phyloP scores from a whole-genome alignment of 1,284 basidiomycete genomes.

The Boletellus deceptivus region DNA sequence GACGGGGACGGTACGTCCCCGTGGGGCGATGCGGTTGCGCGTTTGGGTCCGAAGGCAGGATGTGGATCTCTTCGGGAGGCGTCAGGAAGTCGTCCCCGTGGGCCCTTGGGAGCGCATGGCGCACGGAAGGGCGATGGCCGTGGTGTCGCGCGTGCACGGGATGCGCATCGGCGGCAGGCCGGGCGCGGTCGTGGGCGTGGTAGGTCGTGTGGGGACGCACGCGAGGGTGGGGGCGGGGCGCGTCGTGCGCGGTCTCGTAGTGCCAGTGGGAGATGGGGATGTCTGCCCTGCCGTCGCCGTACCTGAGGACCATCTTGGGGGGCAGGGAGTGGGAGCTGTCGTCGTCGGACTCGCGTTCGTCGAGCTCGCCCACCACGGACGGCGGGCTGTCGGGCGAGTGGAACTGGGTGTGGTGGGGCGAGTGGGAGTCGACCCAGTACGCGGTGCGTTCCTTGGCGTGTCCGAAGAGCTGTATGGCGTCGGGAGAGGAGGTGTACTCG shows the following conservation, averaged over 20 bases:
- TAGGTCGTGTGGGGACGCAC: conserved; percentile 15
- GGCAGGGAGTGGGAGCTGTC: conserved; percentile 65
- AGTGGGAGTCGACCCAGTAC: conserved; percentile 54
- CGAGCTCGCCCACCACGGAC: conserved; percentile 44
- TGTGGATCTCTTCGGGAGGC: conserved; percentile 53
- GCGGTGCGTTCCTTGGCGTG: conserved; percentile 57
- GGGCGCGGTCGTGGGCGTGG: conserved; percentile 31
- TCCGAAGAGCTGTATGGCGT: conserved; percentile 55
- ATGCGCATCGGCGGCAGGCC: conserved; percentile 37
- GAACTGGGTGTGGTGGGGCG: conserved; percentile 39
- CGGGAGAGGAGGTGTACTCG: conserved; percentile 60
- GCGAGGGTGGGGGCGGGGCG: conserved; percentile 10
- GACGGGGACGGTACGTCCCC: conserved; percentile 36
- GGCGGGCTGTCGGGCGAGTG: conserved; percentile 61
- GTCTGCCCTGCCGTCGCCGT: conserved; percentile 60
- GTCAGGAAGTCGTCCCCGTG: conserved; percentile 21
- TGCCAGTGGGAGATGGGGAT: conserved; percentile 51
- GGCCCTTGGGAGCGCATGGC: conserved; percentile 20
- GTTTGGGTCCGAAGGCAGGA: conserved; percentile 47
- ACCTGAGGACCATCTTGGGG: conserved; percentile 68
- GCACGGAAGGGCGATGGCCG: conserved; percentile 15
- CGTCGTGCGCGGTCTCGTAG: conserved; percentile 20
- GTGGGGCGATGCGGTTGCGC: conserved; percentile 29
- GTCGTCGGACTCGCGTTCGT: conserved; percentile 52
- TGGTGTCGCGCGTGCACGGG: conserved; percentile 19